Conservation (phyloP, 352 stramenopile species). For the Aphanomyces cochlioides region DNA sequence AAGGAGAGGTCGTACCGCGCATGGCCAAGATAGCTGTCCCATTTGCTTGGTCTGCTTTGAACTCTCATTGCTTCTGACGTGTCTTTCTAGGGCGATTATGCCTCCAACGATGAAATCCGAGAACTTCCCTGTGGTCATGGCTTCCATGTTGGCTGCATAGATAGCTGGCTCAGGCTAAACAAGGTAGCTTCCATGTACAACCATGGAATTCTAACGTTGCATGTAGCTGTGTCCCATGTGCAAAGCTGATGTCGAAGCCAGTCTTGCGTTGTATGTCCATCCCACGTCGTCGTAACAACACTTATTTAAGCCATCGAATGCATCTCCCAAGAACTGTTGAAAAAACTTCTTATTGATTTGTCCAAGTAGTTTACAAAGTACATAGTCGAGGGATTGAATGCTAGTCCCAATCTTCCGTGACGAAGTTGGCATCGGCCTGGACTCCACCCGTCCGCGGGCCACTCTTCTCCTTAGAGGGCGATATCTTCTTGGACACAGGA, state of each 20-base stretch:
- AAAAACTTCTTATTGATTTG: neutral
- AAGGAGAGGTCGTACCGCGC: neutral
- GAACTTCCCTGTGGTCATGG: neutral
- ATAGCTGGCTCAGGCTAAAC: neutral
- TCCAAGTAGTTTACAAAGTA: neutral
- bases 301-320: neutral
- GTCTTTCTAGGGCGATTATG: neutral
- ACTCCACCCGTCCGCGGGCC: conserved; percentile 33
- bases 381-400: neutral
- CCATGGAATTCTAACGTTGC: neutral
- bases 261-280: neutral
- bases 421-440: conserved; percentile 61
- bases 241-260: neutral
- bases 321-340: neutral
- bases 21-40: neutral
- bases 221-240: neutral
- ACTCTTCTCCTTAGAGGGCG: too few species aligned
- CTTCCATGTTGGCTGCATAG: neutral
- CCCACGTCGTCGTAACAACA: neutral
- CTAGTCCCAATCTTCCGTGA: conserved; percentile 58
- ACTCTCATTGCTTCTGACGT: neutral
- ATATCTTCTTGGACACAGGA: conserved; percentile 20
- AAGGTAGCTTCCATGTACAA: neutral
- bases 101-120: neutral
- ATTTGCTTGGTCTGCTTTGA: neutral